These are phyloP conservation scores for Calamus simplicifolius DNA, from an alignment of 176 grass and related monocot genomes.

Conservation along the genomic window DNA sequence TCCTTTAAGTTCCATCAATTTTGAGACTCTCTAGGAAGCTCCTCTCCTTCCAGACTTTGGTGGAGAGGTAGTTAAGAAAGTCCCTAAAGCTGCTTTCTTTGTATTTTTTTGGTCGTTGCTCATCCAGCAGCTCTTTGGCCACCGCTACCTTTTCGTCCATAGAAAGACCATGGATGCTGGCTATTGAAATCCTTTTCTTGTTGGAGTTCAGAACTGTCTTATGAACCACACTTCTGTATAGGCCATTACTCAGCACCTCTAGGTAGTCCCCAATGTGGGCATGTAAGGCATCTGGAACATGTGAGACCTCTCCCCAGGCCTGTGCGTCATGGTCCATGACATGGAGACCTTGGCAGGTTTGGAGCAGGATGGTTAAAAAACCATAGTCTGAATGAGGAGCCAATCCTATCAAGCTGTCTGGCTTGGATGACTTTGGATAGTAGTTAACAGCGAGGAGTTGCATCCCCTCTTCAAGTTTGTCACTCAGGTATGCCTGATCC, in stretches of 20 bases:
- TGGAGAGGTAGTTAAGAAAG: slow-evolving; percentile 56
- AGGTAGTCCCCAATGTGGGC: slow-evolving; percentile 67
- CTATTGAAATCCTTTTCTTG: slow-evolving; percentile 40
- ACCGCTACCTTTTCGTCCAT: slow-evolving; percentile 50
- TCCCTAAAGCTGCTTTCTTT: slow-evolving; percentile 66
- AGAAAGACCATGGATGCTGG: slow-evolving; percentile 58
- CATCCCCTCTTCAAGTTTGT: slow-evolving; percentile 45
- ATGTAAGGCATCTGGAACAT: slow-evolving; percentile 24
- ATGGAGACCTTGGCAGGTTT: slow-evolving; percentile 53
- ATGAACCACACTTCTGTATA: slow-evolving; percentile 52
- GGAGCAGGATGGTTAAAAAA: slow-evolving; percentile 62
- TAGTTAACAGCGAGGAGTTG: slow-evolving; percentile 54
- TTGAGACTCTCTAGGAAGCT: slow-evolving; percentile 45
- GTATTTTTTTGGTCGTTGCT: slow-evolving; percentile 46
- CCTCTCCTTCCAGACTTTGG: slow-evolving; percentile 21
- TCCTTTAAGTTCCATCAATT: slow-evolving; percentile 10
- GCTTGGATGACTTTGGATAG: slow-evolving; percentile 29
- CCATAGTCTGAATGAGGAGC: slow-evolving; percentile 61
- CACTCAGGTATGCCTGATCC: slow-evolving; percentile 23
- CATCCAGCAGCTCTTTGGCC: slow-evolving; percentile 39
- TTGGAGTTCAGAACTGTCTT: slow-evolving; percentile 40
- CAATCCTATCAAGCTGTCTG: slow-evolving; percentile 29
- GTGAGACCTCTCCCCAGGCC: slow-evolving; percentile 33
- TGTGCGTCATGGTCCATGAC: slow-evolving; percentile 27
- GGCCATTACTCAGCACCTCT: slow-evolving; percentile 74